Conservation (phyloP, 2,329 filamentous ascomycete species). For the Akanthomyces lecanii region DNA sequence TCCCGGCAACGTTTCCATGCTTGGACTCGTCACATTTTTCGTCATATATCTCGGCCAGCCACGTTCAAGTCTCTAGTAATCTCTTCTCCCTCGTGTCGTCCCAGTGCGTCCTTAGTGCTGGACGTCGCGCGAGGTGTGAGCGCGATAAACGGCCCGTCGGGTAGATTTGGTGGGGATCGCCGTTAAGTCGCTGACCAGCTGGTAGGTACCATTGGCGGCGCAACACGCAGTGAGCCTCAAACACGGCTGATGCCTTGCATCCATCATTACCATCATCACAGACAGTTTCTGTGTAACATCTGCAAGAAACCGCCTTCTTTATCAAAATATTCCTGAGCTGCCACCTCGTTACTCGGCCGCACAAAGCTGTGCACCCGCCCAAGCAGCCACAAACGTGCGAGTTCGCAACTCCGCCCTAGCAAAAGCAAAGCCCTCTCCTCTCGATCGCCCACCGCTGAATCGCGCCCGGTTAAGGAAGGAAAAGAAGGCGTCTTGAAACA, state of each 20-base stretch:
- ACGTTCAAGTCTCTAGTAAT: background rate
- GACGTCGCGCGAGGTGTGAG: background rate
- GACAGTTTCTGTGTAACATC: too few species aligned
- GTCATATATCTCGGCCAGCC: background rate
- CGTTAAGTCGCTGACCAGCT: background rate
- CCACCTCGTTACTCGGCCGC: background rate
- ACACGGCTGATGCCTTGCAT: background rate
- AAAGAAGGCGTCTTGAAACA: conserved; percentile 4
- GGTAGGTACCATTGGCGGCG: background rate
- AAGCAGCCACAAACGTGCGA: background rate
- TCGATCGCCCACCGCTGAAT: conserved; percentile 10
- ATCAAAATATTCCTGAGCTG: too few species aligned
- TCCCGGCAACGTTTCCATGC: background rate
- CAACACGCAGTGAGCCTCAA: background rate
- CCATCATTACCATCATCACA: background rate
- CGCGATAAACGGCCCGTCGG: conserved; percentile 10
- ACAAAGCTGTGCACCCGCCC: background rate
- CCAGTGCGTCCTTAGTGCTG: background rate
- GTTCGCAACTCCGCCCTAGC: background rate
- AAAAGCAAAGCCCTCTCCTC: background rate
- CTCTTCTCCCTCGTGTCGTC: background rate
- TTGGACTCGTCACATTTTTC: background rate
- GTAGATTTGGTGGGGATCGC: conserved; percentile 10
- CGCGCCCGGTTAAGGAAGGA: background rate
- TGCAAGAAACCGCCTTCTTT: too few species aligned